These are phyloP conservation scores for Cephalotrichum gorgonifer DNA, from an alignment of 2,329 filamentous ascomycete genomes.

Conservation along the genomic window DNA sequence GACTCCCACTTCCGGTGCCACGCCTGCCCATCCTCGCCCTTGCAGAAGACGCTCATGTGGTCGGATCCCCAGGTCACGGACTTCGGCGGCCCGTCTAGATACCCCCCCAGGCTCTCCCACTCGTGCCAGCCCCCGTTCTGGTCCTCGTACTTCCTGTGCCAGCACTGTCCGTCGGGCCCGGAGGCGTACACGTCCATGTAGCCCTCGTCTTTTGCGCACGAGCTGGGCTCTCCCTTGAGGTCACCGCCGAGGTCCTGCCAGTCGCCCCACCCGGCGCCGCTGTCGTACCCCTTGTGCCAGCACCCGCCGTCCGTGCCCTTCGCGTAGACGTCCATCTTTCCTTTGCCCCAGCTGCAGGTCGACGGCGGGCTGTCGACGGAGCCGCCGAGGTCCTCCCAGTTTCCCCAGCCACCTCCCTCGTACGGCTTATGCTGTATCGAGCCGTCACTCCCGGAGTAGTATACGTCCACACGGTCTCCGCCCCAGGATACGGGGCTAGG, in stretches of 20 bases:
- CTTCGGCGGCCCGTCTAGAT: slow-evolving; percentile 13
- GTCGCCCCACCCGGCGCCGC: slow-evolving; percentile 14
- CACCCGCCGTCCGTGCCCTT: slow-evolving; percentile 16
- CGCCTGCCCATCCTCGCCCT: slow-evolving; percentile 12
- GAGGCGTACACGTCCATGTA: slow-evolving; percentile 18
- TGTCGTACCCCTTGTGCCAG: slow-evolving; percentile 14
- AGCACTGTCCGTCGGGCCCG: slow-evolving; percentile 16
- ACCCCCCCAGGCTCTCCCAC: slow-evolving; percentile 16
- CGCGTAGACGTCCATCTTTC: slow-evolving; percentile 18
- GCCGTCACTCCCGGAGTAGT: slow-evolving; percentile 11
- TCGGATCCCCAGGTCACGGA: slow-evolving; percentile 13
- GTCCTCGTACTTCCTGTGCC: slow-evolving; percentile 14
- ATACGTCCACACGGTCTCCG: slow-evolving; percentile 13
- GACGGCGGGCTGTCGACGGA: slow-evolving; percentile 14
- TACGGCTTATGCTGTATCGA: slow-evolving; percentile 13
- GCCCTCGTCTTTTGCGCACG: slow-evolving; percentile 15
- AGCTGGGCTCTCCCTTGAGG: slow-evolving; percentile 13
- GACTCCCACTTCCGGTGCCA: slow-evolving; percentile 10
- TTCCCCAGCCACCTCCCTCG: slow-evolving; percentile 10
- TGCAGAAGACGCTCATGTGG: slow-evolving; percentile 16
- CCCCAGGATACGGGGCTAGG: slow-evolving; percentile 13
- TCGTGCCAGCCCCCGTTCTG: slow-evolving; percentile 14
- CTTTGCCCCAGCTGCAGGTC: slow-evolving; percentile 15
- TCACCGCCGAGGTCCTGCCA: slow-evolving; percentile 18
- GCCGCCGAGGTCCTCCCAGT: slow-evolving; percentile 17